These are phyloP conservation scores for Umbelopsis sp. DNA, from an alignment of 192 early-diverging fungal species.

Conservation along the genomic window DNA sequence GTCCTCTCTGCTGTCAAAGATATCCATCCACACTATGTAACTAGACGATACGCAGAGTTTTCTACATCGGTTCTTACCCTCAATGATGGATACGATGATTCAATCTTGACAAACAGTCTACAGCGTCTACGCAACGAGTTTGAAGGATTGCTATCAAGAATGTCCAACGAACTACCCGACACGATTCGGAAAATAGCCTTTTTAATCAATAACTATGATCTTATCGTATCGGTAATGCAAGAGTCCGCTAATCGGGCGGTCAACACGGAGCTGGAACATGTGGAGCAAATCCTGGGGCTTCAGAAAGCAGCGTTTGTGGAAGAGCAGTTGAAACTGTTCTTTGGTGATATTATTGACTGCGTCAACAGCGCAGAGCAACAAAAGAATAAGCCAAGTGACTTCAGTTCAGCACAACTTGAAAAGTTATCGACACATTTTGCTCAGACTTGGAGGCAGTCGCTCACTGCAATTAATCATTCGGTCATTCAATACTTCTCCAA, in stretches of 20 bases:
- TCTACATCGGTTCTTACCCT: constrained; percentile 85
- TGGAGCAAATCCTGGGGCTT: constrained; percentile 58
- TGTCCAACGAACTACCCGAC: constrained; percentile 73
- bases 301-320: constrained; percentile 86
- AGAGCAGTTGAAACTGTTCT: constrained; percentile 78
- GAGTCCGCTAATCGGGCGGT: constrained; percentile 51
- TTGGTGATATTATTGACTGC: constrained; percentile 82
- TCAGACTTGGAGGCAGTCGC: constrained; percentile 73
- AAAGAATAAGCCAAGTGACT: constrained; percentile 55
- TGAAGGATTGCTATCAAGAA: constrained; percentile 71
- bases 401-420: constrained; percentile 58
- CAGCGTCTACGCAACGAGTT: constrained; percentile 75
- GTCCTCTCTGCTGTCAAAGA: constrained; percentile 59
- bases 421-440: constrained; percentile 75
- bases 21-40: constrained; percentile 81
- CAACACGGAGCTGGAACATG: constrained; percentile 57
- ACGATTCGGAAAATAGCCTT: constrained; percentile 74
- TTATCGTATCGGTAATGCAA: constrained; percentile 79
- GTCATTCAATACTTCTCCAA: constrained; percentile 94
- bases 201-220: constrained; percentile 94
- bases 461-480: constrained; percentile 78
- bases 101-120: constrained; percentile 73
- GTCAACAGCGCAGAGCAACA: constrained; percentile 71
- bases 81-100: constrained; percentile 87
- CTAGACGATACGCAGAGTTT: constrained; percentile 92